A percentile compares a stretch with the other conserved stretches of the same genome.
phyloP scores from a whole-genome alignment of 2,329 filamentous ascomycete species.

The Colletotrichum cuscutae region DNA sequence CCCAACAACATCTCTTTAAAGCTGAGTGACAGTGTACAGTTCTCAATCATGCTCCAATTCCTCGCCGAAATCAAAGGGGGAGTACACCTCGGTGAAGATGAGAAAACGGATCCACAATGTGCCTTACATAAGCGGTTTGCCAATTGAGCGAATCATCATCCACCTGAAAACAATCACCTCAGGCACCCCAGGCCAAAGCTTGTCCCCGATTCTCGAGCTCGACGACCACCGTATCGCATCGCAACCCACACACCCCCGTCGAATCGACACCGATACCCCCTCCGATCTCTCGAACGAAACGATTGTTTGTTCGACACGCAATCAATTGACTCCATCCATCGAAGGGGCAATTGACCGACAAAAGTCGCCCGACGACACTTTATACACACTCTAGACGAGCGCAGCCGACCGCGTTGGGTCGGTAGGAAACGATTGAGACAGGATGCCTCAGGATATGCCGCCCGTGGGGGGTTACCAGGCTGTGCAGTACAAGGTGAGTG shows the following conservation, averaged over 20 bases:
- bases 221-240: constrained; percentile 16
- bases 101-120: background rate
- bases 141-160: constrained; percentile 32
- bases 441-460: constrained; percentile 98
- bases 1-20: background rate
- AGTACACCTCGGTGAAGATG: constrained; percentile 2
- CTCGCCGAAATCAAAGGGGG: background rate
- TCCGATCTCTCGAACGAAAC: constrained; percentile 2
- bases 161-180: constrained; percentile 27
- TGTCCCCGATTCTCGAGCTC: constrained; percentile 23
- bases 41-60: too few relatives aligned
- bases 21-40: background rate
- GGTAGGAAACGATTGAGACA: constrained; percentile 49
- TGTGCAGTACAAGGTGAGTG: constrained; percentile 92
- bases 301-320: background rate
- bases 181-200: constrained; percentile 30
- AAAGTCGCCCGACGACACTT: background rate
- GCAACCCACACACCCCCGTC: constrained; percentile 9
- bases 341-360: constrained; percentile 6
- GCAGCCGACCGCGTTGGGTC: constrained; percentile 32
- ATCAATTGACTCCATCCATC: background rate
- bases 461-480: constrained; percentile 93
- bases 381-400: constrained; percentile 1
- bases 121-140: constrained; percentile 17
- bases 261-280: constrained; percentile 5